Conservation (phyloP, 1,284 basidiomycete species). For the Ceratobasidium sp. region DNA sequence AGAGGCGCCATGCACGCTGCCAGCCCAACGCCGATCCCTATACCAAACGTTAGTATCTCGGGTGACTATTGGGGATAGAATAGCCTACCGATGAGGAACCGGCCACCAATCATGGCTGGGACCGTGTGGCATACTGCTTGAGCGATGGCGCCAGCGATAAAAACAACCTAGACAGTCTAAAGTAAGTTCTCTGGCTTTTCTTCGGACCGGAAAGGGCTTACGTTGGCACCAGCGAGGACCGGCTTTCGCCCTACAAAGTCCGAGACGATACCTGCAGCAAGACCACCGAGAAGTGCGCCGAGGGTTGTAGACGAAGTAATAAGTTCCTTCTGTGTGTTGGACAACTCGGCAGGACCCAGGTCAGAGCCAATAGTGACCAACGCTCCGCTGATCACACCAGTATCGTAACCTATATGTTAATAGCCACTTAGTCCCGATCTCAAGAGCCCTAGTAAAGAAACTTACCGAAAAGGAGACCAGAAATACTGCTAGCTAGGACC, state of each 20-base stretch:
- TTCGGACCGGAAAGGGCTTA: conserved; percentile 49
- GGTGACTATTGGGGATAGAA: not conserved
- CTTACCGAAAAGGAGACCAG: conserved; percentile 80
- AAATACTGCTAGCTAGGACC: conserved; percentile 64
- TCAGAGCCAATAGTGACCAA: conserved; percentile 77
- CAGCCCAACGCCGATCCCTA: conserved; percentile 65
- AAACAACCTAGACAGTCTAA: conserved; percentile 62
- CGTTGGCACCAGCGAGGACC: conserved; percentile 75
- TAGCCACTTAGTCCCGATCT: not conserved
- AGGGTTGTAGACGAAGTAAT: conserved; percentile 85
- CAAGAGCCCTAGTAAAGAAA: conserved; percentile 38
- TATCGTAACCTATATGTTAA: conserved; percentile 72
- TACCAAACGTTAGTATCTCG: not conserved
- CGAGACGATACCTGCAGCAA: conserved; percentile 74
- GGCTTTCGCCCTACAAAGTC: conserved; percentile 76
- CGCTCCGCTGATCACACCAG: conserved; percentile 80
- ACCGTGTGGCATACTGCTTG: conserved; percentile 75
- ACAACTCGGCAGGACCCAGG: conserved; percentile 68
- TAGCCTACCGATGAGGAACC: conserved; percentile 74
- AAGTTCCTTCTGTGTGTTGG: conserved; percentile 77
- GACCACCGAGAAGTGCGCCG: conserved; percentile 78
- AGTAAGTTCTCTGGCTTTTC: conserved; percentile 46
- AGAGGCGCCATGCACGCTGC: conserved; percentile 84
- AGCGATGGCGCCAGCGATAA: conserved; percentile 76
- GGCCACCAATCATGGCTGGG: conserved; percentile 77